Conservation (phyloP, 2,329 filamentous ascomycete species). For the Curvularia lunata region DNA sequence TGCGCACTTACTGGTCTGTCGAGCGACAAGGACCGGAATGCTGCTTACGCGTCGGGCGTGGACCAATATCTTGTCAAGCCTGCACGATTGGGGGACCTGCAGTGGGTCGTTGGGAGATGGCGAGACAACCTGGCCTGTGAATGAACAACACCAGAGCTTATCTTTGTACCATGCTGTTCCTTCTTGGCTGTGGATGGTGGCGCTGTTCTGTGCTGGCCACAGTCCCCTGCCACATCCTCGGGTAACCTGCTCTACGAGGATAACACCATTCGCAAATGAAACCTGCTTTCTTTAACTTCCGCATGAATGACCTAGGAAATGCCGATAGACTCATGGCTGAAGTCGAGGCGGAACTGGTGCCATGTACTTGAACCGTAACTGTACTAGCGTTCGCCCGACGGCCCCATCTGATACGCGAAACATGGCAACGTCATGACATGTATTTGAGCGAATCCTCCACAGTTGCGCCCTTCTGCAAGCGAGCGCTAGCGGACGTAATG, state of each 20-base stretch:
- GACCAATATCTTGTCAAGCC: conserved; percentile 14
- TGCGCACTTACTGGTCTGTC: conserved; percentile 15
- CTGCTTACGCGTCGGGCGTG: conserved; percentile 13
- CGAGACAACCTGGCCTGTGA: neutral
- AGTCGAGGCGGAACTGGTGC: neutral
- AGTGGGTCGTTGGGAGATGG: conserved; percentile 7
- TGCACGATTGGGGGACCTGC: conserved; percentile 6
- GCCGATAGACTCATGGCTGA: neutral
- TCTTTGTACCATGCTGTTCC: neutral
- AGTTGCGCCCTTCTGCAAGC: conserved; percentile 5
- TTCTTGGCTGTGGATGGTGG: neutral
- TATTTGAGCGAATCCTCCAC: conserved; percentile 12
- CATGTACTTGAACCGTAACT: neutral
- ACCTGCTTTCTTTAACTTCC: neutral
- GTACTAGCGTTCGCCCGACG: neutral
- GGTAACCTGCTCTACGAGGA: neutral
- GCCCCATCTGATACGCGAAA: conserved; percentile 10
- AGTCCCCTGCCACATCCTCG: neutral
- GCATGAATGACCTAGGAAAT: neutral
- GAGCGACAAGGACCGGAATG: conserved; percentile 13
- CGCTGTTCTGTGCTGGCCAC: neutral
- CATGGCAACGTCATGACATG: conserved; percentile 26
- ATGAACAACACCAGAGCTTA: neutral
- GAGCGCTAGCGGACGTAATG: conserved; percentile 26
- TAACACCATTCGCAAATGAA: neutral